A percentile compares a stretch with the other conserved stretches of the same genome.
Conservation (phyloP, 2,329 filamentous ascomycete species). For the Botrytis cinerea region DNA sequence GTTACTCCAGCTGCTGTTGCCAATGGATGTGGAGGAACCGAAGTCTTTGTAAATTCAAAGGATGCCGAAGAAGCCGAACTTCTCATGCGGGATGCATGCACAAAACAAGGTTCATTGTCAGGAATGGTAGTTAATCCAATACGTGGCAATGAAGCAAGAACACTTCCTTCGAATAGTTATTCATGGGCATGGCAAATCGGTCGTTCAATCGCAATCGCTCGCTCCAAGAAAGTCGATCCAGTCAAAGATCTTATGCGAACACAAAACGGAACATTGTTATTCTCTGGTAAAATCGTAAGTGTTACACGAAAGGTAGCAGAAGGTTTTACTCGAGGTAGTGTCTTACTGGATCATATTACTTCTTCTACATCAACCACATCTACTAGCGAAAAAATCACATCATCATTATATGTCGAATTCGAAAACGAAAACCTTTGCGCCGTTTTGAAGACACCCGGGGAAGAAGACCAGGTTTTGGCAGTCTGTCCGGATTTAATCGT, state of each 20-base stretch:
- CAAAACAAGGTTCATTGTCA: constrained; percentile 35
- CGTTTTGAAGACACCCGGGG: constrained; percentile 29
- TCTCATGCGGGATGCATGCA: constrained; percentile 38
- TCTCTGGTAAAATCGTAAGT: constrained; percentile 39
- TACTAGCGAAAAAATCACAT: neutral
- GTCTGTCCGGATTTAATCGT: constrained; percentile 40
- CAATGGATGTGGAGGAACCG: constrained; percentile 31
- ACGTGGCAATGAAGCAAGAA: constrained; percentile 36
- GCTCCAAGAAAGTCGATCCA: constrained; percentile 36
- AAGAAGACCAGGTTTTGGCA: constrained; percentile 34
- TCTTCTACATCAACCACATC: neutral
- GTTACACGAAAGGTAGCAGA: constrained; percentile 36
- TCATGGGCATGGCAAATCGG: constrained; percentile 54
- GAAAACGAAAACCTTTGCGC: constrained; percentile 41
- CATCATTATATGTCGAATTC: constrained; percentile 35
- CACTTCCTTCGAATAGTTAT: constrained; percentile 38
- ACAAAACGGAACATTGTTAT: constrained; percentile 38
- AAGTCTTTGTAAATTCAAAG: constrained; percentile 34
- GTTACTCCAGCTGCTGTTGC: constrained; percentile 37
- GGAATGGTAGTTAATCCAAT: constrained; percentile 39
- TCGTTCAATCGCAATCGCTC: constrained; percentile 53
- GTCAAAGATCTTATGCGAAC: constrained; percentile 34
- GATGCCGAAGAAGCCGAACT: constrained; percentile 37
- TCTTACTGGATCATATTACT: constrained; percentile 33
- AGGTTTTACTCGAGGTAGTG: constrained; percentile 39